Conservation (phyloP, 805 yeast genomes). For the Komagataella pseudopastoris region DNA sequence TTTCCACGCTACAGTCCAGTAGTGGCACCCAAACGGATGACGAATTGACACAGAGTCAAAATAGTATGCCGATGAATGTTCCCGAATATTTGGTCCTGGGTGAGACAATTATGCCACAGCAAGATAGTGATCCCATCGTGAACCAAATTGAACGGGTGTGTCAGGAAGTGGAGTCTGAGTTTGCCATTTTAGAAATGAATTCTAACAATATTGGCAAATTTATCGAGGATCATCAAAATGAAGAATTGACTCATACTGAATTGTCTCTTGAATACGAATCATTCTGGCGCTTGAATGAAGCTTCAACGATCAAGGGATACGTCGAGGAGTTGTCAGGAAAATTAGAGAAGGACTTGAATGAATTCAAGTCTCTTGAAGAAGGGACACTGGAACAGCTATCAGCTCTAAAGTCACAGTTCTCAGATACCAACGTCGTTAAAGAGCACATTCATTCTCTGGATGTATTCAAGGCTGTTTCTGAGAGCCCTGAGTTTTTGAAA, state of each 20-base stretch:
- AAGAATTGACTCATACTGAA: conserved; percentile 10
- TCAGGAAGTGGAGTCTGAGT: conserved; percentile 17
- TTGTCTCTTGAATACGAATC: conserved; percentile 11
- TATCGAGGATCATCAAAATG: conserved; percentile 10
- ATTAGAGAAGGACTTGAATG: neutral
- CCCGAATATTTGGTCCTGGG: conserved; percentile 11
- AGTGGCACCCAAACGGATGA: conserved; percentile 5
- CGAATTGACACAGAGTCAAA: conserved; percentile 12
- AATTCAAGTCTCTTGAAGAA: neutral
- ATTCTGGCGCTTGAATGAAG: conserved; percentile 18
- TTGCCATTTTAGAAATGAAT: conserved; percentile 12
- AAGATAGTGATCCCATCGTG: conserved; percentile 7
- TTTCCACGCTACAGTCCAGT: neutral
- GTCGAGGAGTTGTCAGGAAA: neutral
- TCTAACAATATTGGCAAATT: conserved; percentile 8
- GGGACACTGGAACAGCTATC: neutral
- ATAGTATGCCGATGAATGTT: conserved; percentile 9
- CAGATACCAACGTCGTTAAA: neutral
- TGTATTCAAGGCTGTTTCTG: neutral
- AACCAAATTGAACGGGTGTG: conserved; percentile 13
- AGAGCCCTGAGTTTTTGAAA: neutral
- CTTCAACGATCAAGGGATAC: conserved; percentile 6
- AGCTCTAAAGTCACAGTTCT: neutral
- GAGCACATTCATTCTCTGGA: neutral
- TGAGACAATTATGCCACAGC: conserved; percentile 2